Evolutionary conservation across 345 rosid genomes (phyloP).

Genomic region (Aegle marmelos): DNA sequence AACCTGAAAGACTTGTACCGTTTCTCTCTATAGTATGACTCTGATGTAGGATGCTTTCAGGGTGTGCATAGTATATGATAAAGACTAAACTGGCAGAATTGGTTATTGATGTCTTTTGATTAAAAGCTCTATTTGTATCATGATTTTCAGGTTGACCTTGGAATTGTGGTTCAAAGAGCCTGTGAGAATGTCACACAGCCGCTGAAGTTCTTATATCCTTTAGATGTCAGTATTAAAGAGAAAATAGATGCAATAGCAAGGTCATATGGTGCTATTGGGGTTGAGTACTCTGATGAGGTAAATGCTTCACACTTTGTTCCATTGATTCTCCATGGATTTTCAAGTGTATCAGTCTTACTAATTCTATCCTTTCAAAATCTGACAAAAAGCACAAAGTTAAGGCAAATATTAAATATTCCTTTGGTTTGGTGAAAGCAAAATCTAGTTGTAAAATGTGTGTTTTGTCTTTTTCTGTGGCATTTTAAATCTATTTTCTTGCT

Average conservation of each 20-base stretch:
- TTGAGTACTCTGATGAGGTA: slow-evolving; percentile 95
- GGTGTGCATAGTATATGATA: neutral
- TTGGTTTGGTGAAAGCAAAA: neutral
- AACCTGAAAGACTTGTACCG: neutral
- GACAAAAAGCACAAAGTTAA: neutral
- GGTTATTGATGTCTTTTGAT: neutral
- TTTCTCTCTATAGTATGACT: neutral
- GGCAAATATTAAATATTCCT: neutral
- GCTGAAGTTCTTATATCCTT: slow-evolving; percentile 71
- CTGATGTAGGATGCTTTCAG: neutral
- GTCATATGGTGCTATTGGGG: slow-evolving; percentile 93
- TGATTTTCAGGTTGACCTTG: slow-evolving; percentile 79
- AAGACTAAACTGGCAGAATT: neutral
- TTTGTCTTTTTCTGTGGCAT: neutral
- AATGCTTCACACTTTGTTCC: neutral
- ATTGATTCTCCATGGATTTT: neutral
- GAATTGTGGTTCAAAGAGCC: slow-evolving; percentile 87
- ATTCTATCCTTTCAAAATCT: neutral
- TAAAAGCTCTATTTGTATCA: neutral
- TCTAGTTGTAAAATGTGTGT: neutral
- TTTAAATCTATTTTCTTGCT: no score
- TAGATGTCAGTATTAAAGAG: slow-evolving; percentile 77
- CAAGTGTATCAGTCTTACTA: neutral
- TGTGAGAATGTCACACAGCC: slow-evolving; percentile 71
- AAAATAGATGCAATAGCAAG: slow-evolving; percentile 89